Evolutionary conservation across 2,329 filamentous ascomycete genomes (phyloP).

Genomic region (Arthroderma uncinatum): DNA sequence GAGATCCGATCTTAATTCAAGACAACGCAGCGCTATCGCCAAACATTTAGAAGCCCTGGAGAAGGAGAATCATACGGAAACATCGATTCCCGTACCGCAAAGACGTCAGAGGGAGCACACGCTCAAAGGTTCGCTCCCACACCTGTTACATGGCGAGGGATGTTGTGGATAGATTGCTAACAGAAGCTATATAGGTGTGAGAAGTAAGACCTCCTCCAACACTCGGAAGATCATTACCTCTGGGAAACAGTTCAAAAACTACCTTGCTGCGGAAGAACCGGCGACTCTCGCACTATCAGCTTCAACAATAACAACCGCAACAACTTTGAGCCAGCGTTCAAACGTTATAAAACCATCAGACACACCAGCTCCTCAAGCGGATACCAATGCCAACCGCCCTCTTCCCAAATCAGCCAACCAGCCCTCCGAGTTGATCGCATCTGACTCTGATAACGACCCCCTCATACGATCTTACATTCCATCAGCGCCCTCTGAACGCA

Average conservation of each 20-base stretch:
- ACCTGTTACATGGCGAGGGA: background rate
- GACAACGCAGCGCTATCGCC: slow-evolving; percentile 69
- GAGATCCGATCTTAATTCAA: slow-evolving; percentile 59
- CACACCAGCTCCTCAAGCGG: slow-evolving; percentile 1
- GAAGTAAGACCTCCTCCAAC: slow-evolving; percentile 37
- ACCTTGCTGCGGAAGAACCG: slow-evolving; percentile 41
- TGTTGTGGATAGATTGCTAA: background rate
- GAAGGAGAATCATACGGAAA: slow-evolving; percentile 63
- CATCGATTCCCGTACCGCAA: slow-evolving; percentile 56
- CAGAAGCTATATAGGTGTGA: slow-evolving; percentile 18
- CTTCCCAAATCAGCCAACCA: background rate
- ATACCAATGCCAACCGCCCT: slow-evolving; percentile 2
- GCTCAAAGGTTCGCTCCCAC: slow-evolving; percentile 26
- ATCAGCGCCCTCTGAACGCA: slow-evolving; percentile 33
- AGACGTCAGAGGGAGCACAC: slow-evolving; percentile 39
- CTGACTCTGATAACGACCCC: slow-evolving; percentile 32
- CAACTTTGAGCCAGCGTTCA: slow-evolving; percentile 5
- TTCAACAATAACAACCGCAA: slow-evolving; percentile 7
- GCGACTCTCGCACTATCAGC: slow-evolving; percentile 20
- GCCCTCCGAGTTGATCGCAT: slow-evolving; percentile 23
- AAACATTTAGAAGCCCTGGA: slow-evolving; percentile 76
- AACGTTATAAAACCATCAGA: slow-evolving; percentile 15
- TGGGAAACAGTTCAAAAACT: slow-evolving; percentile 41
- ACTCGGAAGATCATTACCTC: slow-evolving; percentile 39
- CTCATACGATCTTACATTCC: slow-evolving; percentile 35